Evolutionary conservation across 805 yeast species (phyloP).

Genomic region (Candida pseudoglaebosa): DNA sequence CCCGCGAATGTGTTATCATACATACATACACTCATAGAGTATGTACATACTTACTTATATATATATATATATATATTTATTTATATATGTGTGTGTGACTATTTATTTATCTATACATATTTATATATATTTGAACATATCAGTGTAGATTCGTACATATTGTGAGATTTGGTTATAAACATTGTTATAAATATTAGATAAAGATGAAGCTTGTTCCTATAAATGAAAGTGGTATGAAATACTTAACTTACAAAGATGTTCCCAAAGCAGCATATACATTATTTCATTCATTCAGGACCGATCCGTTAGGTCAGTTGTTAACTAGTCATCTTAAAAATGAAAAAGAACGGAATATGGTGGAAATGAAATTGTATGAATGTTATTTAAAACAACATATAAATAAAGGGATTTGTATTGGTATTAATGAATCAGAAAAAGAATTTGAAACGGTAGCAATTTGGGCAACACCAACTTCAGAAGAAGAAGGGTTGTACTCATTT

Average conservation of each 20-base stretch:
- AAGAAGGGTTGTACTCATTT: constrained; percentile 42
- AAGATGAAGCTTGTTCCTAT: neutral
- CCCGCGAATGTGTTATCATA: too few species aligned
- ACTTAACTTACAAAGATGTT: constrained; percentile 18
- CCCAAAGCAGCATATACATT: constrained; percentile 36
- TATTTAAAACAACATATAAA: constrained; percentile 48
- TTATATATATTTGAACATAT: too few species aligned
- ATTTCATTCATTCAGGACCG: constrained; percentile 31
- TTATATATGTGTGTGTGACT: too few species aligned
- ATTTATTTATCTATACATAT: too few species aligned
- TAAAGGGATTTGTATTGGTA: constrained; percentile 47
- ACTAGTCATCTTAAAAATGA: constrained; percentile 22
- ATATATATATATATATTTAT: too few species aligned
- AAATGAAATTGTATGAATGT: constrained; percentile 44
- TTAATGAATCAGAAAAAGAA: constrained; percentile 38
- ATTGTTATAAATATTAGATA: neutral
- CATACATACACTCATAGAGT: too few species aligned
- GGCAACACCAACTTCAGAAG: constrained; percentile 44
- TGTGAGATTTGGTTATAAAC: too few species aligned
- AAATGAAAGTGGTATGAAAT: constrained; percentile 9
- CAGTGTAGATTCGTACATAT: too few species aligned
- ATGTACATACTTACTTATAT: too few species aligned
- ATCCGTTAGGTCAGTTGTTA: constrained; percentile 30
- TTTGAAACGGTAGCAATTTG: constrained; percentile 56
- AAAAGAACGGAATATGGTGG: constrained; percentile 19